A percentile compares a stretch with the other conserved stretches of the same genome.
phyloP scores from a whole-genome alignment of 116 monocot species.

The Dioscorea cayenensis region DNA sequence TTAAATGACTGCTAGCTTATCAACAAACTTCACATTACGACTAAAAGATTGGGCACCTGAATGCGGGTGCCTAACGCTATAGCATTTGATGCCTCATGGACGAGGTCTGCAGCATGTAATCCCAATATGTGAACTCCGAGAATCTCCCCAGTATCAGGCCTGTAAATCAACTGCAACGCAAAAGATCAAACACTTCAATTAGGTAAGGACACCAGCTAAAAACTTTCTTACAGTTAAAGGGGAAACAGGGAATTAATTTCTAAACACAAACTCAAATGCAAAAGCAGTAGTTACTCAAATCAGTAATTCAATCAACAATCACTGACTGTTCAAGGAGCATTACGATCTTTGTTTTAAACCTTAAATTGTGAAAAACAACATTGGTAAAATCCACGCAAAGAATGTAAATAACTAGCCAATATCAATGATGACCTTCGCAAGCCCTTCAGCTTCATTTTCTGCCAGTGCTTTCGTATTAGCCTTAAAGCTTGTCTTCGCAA shows the following conservation, averaged over 20 bases:
- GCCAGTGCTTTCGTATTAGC: conserved; percentile 97
- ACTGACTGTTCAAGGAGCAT: no score
- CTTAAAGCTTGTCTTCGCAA: conserved; percentile 94
- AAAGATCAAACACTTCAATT: background rate
- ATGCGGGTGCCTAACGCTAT: conserved; percentile 79
- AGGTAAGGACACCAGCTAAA: no score
- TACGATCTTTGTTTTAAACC: no score
- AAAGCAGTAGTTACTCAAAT: no score
- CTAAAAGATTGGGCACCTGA: conserved; percentile 47
- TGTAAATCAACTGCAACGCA: conserved; percentile 81
- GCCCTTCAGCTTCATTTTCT: conserved; percentile 97
- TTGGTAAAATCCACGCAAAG: no score
- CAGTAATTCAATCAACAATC: no score
- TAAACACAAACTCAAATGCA: no score
- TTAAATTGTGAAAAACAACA: no score
- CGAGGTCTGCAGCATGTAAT: conserved; percentile 94
- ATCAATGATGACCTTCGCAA: conserved; percentile 73
- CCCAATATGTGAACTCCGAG: conserved; percentile 96
- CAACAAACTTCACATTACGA: background rate
- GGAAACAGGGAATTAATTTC: background rate
- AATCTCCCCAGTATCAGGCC: conserved; percentile 93
- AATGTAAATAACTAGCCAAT: no score
- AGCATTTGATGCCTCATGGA: conserved; percentile 97
- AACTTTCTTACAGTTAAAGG: no score
- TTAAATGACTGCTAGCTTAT: background rate